Evolutionary conservation across 2,329 filamentous ascomycete species (phyloP).

Genomic region (Pyrenophora seminiperda): DNA sequence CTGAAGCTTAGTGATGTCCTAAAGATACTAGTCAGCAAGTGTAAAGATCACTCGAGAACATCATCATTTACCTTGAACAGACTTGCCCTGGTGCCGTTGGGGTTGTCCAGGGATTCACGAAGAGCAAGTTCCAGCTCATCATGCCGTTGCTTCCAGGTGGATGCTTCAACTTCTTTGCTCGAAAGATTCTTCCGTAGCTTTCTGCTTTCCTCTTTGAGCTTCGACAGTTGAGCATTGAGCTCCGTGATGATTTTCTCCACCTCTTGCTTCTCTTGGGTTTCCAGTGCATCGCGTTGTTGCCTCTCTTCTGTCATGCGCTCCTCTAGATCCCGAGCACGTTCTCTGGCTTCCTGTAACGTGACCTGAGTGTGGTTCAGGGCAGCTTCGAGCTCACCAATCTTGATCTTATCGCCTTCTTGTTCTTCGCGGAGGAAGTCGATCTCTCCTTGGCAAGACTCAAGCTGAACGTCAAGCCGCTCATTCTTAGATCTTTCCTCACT

Average conservation of each 20-base stretch:
- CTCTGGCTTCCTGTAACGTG: slow-evolving; percentile 81
- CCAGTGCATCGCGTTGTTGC: slow-evolving; percentile 83
- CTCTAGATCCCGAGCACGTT: slow-evolving; percentile 60
- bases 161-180: slow-evolving; percentile 83
- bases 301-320: slow-evolving; percentile 79
- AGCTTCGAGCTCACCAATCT: slow-evolving; percentile 90
- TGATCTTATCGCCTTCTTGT: slow-evolving; percentile 96
- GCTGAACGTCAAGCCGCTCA: slow-evolving; percentile 84
- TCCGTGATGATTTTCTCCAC: slow-evolving; percentile 93
- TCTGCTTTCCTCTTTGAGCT: slow-evolving; percentile 83
- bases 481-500: slow-evolving; percentile 86
- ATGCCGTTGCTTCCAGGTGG: slow-evolving; percentile 87
- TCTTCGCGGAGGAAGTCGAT: slow-evolving; percentile 95
- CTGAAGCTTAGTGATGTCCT: slow-evolving; percentile 86
- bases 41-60: slow-evolving; percentile 5
- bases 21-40: slow-evolving; percentile 24
- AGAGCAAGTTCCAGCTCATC: slow-evolving; percentile 89
- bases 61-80: slow-evolving; percentile 69
- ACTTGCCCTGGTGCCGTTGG: slow-evolving; percentile 82
- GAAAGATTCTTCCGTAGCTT: slow-evolving; percentile 81
- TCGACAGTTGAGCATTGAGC: slow-evolving; percentile 80
- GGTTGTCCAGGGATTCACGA: slow-evolving; percentile 82
- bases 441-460: slow-evolving; percentile 89
- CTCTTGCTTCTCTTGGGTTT: slow-evolving; percentile 89
- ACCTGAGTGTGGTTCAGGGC: slow-evolving; percentile 79